phyloP scores from a whole-genome alignment of 2,329 filamentous ascomycete species.

The Stemphylium beticola region DNA sequence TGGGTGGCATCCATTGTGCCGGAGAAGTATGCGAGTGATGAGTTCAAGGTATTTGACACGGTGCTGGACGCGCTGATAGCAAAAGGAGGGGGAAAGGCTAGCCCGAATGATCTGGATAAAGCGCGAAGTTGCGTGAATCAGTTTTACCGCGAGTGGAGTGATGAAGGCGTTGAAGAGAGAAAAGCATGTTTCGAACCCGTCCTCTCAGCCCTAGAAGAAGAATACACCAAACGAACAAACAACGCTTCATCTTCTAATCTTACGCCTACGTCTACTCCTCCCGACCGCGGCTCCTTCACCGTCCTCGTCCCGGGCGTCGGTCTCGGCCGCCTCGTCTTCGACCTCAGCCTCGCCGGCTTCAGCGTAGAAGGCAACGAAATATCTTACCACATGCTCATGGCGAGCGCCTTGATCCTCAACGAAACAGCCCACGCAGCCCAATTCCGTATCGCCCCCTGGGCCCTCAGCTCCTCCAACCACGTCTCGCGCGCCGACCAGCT shows the following conservation, averaged over 20 bases:
- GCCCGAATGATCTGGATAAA: conserved; percentile 80
- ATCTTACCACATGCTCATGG: conserved; percentile 94
- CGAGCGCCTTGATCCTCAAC: conserved; percentile 78
- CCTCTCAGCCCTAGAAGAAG: conserved; percentile 65
- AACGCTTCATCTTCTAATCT: neutral
- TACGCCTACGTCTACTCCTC: neutral
- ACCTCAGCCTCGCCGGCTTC: conserved; percentile 77
- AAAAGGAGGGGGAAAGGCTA: conserved; percentile 59
- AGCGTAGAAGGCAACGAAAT: conserved; percentile 88
- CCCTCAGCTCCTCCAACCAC: conserved; percentile 88
- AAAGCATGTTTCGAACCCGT: conserved; percentile 79
- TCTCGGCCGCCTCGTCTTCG: conserved; percentile 85
- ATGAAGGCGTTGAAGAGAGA: conserved; percentile 75
- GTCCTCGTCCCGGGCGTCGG: conserved; percentile 91
- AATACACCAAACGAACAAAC: conserved; percentile 39
- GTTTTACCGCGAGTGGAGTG: conserved; percentile 94
- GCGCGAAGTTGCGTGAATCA: conserved; percentile 90
- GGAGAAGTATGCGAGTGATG: conserved; percentile 35
- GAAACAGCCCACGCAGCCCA: conserved; percentile 64
- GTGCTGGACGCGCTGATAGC: conserved; percentile 71
- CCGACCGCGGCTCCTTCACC: conserved; percentile 54
- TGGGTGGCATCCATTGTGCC: conserved; percentile 43
- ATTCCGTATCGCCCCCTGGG: conserved; percentile 83
- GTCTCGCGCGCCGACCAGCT: conserved; percentile 75
- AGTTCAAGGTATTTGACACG: conserved; percentile 43